Base-by-base conservation (phyloP, 768 basidiomycete genomes). In the Tylopilus balloui region DNA sequence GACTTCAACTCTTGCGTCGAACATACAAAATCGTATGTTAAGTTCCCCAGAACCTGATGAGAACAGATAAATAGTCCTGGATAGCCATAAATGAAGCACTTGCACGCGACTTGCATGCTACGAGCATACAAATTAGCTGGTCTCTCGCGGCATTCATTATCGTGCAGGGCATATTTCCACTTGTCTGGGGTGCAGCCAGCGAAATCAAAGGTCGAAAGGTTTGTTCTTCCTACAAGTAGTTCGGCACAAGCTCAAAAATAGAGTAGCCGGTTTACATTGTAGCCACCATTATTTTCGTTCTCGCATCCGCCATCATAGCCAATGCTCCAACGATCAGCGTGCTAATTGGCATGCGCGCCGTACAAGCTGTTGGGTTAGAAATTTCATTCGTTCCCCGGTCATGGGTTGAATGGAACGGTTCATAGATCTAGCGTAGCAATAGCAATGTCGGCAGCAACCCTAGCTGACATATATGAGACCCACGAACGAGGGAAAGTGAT, bases 141-240 rank as follows among this genome's bases (percentile, higher is more conserved):
- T 78, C 78, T 50, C 69, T 90, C 13, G 83, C 86, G 0, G 52
- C 84, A n/a, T 91, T 87, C 64, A 86, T 88, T 50, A 67, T 83
- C 3, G 57, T 87, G 11, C 89, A 91, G 63, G 88, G 89, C 3
- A 63, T 69, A 11, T 66, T 81, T 45, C 89, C 88, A 0, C 57
- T 87, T 11, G 29, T 84, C 4, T 89, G 88, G 88, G 78, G 74
- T 46, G 76, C 80, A 0, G 68, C 84, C 21, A 84, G 83, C 47
- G 89, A 92, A 65, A 77, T 91, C 27, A 82, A 80, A 59, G 89
- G 88, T 8, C 72, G 88, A 45, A 89, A 81, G 73, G 82, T 81
- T 53, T 19, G 73, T 62, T 24, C 8, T 15, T 25, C 28, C 28
- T 5, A 15, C 21, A 17, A 10, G 28, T 37, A 27, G 15, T 14